Evolutionary conservation across 257 asterid species (phyloP).

Genomic region (Ajuga chamaepitys): DNA sequence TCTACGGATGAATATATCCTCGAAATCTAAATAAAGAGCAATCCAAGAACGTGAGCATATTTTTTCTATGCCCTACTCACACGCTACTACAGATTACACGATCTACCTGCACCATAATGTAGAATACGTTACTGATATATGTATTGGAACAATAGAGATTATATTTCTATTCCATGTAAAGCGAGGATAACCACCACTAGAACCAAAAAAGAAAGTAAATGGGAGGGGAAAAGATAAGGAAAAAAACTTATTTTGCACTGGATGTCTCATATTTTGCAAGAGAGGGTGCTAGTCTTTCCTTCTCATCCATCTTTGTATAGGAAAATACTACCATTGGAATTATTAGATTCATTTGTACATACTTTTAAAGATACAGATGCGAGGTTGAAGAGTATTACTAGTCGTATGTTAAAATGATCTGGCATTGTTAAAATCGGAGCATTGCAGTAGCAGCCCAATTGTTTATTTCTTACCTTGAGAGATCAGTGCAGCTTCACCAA

Average conservation of each 20-base stretch:
- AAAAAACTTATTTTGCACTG: background rate
- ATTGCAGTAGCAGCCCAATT: slow-evolving; percentile 10
- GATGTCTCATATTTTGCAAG: background rate
- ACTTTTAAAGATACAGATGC: background rate
- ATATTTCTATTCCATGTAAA: slow-evolving; percentile 2
- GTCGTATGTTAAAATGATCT: background rate
- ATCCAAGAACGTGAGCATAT: background rate
- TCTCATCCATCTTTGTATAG: background rate
- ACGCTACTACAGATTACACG: background rate
- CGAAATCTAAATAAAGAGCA: background rate
- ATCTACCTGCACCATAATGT: background rate
- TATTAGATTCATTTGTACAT: background rate
- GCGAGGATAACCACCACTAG: background rate
- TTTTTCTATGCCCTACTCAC: background rate
- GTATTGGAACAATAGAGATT: background rate
- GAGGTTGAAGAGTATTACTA: background rate
- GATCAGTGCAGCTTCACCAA: slow-evolving; percentile 70
- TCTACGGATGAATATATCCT: background rate
- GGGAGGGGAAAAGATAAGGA: background rate
- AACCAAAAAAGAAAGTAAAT: background rate
- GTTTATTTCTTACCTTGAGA: slow-evolving; percentile 70
- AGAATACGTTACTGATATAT: background rate
- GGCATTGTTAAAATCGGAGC: slow-evolving; percentile 3
- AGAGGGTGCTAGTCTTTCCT: background rate
- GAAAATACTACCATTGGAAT: background rate